Conservation (phyloP, 345 rosid genomes). For the Psidium friedrichsthalianum region DNA sequence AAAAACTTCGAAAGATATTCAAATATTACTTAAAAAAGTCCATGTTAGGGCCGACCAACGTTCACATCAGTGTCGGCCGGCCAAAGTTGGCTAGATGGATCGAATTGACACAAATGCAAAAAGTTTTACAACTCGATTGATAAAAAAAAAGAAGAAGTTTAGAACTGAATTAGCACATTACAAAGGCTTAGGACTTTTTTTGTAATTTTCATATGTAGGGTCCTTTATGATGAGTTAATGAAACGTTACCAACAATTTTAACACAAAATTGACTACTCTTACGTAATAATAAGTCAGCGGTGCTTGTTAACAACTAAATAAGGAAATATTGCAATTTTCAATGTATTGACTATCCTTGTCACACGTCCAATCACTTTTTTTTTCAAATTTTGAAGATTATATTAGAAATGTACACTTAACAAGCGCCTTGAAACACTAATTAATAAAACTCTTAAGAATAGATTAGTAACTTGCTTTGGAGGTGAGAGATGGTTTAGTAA, state of each 20-base stretch:
- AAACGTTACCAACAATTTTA: background rate
- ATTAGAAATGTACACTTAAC: background rate
- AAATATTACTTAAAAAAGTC: too few relatives aligned
- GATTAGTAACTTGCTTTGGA: background rate
- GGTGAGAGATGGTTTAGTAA: background rate
- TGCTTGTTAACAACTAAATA: background rate
- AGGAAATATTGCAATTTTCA: background rate
- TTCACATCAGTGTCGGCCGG: too few relatives aligned
- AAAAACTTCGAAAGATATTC: too few relatives aligned
- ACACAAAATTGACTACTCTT: background rate
- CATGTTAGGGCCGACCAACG: too few relatives aligned
- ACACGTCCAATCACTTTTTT: background rate
- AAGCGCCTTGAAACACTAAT: background rate
- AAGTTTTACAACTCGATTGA: too few relatives aligned
- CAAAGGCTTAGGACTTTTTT: too few relatives aligned
- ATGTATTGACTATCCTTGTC: background rate
- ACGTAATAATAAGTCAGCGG: background rate
- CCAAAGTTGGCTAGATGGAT: too few relatives aligned
- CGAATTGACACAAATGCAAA: too few relatives aligned
- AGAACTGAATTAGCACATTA: too few relatives aligned
- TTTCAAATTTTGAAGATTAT: background rate
- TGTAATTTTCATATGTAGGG: too few relatives aligned
- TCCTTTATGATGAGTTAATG: too few relatives aligned
- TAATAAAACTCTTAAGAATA: background rate
- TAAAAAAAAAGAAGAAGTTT: too few relatives aligned